A percentile compares a stretch with the other conserved stretches of the same genome.
Conservation (phyloP, 2,329 filamentous ascomycete genomes). For the Epichloe gansuensis region DNA sequence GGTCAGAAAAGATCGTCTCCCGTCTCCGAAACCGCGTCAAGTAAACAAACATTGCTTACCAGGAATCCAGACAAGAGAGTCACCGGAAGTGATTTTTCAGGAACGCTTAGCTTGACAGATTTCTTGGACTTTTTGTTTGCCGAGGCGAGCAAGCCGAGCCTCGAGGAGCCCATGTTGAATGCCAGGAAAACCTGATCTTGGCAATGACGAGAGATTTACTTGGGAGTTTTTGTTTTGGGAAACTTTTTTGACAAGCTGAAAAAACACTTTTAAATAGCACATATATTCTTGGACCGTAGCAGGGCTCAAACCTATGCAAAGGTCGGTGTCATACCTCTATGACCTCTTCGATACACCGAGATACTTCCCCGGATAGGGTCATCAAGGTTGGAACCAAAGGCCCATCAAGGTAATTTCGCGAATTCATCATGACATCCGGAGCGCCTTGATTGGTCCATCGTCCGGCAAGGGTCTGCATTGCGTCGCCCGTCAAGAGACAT, state of each 20-base stretch:
- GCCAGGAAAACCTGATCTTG: too few relatives aligned
- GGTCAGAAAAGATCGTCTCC: background rate
- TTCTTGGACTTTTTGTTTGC: constrained; percentile 2
- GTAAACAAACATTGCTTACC: constrained; percentile 8
- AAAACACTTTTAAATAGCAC: background rate
- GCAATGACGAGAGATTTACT: too few relatives aligned
- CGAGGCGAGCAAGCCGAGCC: too few relatives aligned
- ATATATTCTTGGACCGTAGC: background rate
- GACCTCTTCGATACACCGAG: background rate
- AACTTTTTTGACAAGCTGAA: background rate
- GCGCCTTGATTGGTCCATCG: constrained; percentile 1
- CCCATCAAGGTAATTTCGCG: constrained; percentile 4
- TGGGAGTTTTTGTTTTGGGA: background rate
- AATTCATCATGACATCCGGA: constrained; percentile 1
- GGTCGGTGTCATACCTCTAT: background rate
- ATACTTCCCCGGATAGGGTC: constrained; percentile 1
- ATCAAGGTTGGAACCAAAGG: constrained; percentile 3
- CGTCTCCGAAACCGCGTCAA: background rate
- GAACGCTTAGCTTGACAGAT: background rate
- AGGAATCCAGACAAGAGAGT: constrained; percentile 24
- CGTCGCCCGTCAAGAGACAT: background rate
- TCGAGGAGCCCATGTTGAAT: constrained; percentile 1
- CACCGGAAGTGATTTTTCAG: constrained; percentile 18
- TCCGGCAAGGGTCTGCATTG: background rate
- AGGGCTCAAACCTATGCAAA: background rate